Conservation (phyloP, 306 rosid genomes). For the Castanospermum australe region DNA sequence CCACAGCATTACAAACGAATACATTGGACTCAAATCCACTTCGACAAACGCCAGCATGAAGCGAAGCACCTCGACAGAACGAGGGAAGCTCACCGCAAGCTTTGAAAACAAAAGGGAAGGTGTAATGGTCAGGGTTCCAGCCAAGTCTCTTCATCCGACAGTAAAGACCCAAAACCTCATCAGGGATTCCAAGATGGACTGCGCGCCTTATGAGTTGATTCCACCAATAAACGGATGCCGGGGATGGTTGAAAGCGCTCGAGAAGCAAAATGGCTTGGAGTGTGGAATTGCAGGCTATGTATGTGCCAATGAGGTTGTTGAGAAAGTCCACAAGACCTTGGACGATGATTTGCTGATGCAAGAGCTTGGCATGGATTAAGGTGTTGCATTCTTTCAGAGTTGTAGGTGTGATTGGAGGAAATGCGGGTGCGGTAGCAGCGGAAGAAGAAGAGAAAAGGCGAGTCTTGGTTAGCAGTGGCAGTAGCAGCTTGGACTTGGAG, state of each 20-base stretch:
- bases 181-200: conserved; percentile 34
- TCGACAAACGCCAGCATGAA: conserved; percentile 47
- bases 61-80: conserved; percentile 40
- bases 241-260: conserved; percentile 44
- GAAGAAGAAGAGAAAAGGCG: background rate
- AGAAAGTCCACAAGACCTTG: conserved; percentile 30
- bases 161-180: conserved; percentile 41
- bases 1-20: conserved; percentile 73
- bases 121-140: conserved; percentile 76
- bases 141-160: conserved; percentile 52
- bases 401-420: background rate
- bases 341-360: conserved; percentile 23
- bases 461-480: background rate
- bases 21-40: conserved; percentile 62
- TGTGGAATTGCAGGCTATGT: conserved; percentile 47
- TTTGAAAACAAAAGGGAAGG: conserved; percentile 71
- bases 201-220: conserved; percentile 60
- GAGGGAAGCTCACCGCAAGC: conserved; percentile 60
- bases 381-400: conserved; percentile 22
- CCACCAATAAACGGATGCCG: conserved; percentile 68
- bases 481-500: background rate
- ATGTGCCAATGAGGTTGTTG: conserved; percentile 44
- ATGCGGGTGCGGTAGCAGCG: background rate
- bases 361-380: background rate
- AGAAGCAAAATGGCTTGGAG: conserved; percentile 44